These are phyloP conservation scores for Aspergillus sp. DNA, from an alignment of 2,329 filamentous ascomycete genomes.

Conservation along the genomic window DNA sequence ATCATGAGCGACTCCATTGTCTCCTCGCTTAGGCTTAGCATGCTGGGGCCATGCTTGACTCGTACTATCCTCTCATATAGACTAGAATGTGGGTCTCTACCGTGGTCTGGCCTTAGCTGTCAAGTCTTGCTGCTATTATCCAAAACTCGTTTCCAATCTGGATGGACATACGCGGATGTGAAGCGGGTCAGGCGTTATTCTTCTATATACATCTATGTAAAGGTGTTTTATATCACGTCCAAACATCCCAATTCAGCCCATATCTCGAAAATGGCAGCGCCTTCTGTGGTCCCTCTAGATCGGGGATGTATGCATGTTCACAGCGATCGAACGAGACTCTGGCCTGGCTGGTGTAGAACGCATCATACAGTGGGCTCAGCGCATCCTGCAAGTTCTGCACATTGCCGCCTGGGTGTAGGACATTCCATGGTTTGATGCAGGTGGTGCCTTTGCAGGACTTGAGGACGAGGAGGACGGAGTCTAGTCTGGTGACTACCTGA, in stretches of 20 bases:
- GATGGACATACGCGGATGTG: too few species aligned
- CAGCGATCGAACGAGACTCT: constrained; percentile 37
- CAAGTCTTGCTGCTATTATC: too few species aligned
- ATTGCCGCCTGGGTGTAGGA: constrained; percentile 32
- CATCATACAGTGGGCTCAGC: constrained; percentile 29
- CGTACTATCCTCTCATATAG: neutral
- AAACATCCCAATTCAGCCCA: constrained; percentile 20
- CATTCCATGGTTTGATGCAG: constrained; percentile 40
- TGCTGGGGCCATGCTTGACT: constrained; percentile 1
- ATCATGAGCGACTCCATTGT: neutral
- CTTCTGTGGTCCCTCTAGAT: constrained; percentile 36
- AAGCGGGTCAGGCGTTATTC: too few species aligned
- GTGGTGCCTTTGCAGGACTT: constrained; percentile 39
- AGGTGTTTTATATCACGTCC: neutral
- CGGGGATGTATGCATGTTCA: constrained; percentile 36
- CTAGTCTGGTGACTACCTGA: constrained; percentile 27
- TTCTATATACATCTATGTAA: too few species aligned
- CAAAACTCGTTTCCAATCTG: too few species aligned
- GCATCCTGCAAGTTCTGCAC: constrained; percentile 35
- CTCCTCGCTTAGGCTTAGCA: neutral
- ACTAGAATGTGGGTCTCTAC: neutral
- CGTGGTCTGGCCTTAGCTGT: neutral
- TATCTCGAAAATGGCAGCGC: constrained; percentile 11
- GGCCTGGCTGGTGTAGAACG: constrained; percentile 33
- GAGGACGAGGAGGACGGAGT: constrained; percentile 40